Evolutionary conservation across 208 protist species (phyloP), one percentile per base, ranked within the genome.

Genomic region (Acanthamoeba polyphaga): DNA sequence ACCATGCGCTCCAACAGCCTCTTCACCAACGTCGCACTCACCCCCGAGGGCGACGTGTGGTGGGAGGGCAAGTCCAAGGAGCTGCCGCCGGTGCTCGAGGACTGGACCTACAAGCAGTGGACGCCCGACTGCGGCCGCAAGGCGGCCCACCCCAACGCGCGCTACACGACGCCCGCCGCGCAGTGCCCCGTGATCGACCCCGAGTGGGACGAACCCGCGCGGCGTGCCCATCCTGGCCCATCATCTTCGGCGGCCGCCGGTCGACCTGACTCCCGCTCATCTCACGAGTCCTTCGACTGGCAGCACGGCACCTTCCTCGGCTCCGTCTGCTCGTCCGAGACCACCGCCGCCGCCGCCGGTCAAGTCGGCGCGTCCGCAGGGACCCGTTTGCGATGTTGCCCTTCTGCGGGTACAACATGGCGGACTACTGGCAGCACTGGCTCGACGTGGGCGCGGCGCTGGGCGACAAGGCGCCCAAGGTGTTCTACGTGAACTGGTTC

Each of bases 401-500:
- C 60, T 98, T 98, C 94, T 97, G 96, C 85, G 98, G 98, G 64
- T 98, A 98, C 91, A 97, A 98, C 93, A 98, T 98, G 97, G 97
- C 93, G 66, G 97, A 98, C 87, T 98, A 98, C 92, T 98, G 98
- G 46, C 7, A 51, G 12, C 98, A 98, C 88, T 98, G 98, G 97
- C 72, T 98, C 13, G 66, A 95, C 17, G 96, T 98, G 38, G 97
- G 97, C 74, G 15, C 62, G 13, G 17, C 12, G 22, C 32, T 88
- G 58, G 43, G 46, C 10, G 60, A 51, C 72, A 96, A 96, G 49
- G 78, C 96, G 6, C 98, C 98, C 64, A 96, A 97, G 76, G 96
- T 98, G 32, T 98, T 98, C 89, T 91, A 96, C 60, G 98, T 98
- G 29, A 98, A 98, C 95, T 98, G 98, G 98, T 98, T 98, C 96